Conservation (phyloP, 805 yeast species). For the Candida verbasci region DNA sequence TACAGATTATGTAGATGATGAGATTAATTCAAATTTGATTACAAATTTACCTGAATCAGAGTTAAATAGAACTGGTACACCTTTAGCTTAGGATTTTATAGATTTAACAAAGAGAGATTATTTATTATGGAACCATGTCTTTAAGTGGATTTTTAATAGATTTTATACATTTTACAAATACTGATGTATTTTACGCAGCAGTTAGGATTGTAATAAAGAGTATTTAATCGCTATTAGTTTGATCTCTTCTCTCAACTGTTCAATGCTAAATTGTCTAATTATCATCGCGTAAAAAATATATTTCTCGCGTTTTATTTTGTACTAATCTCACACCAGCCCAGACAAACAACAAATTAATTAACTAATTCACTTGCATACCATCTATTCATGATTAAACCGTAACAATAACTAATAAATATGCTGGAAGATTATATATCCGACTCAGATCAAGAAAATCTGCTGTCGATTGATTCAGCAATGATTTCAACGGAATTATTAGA, state of each 20-base stretch:
- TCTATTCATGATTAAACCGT: slow-evolving; percentile 1
- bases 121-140: too few relatives aligned
- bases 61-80: slow-evolving; percentile 7
- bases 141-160: too few relatives aligned
- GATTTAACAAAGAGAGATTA: too few relatives aligned
- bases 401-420: slow-evolving; percentile 1
- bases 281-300: neutral
- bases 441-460: slow-evolving; percentile 21
- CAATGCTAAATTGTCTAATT: neutral
- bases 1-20: slow-evolving; percentile 9
- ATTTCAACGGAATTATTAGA: slow-evolving; percentile 10
- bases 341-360: too few relatives aligned
- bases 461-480: slow-evolving; percentile 6
- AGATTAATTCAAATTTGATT: slow-evolving; percentile 1
- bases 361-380: neutral
- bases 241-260: too few relatives aligned
- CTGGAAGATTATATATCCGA: slow-evolving; percentile 20
- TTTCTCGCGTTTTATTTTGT: neutral
- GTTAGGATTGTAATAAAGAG: too few relatives aligned
- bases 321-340: neutral
- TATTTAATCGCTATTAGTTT: too few relatives aligned
- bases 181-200: too few relatives aligned
- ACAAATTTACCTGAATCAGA: slow-evolving; percentile 3
- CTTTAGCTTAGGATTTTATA: slow-evolving; percentile 5
- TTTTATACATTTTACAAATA: too few relatives aligned